A percentile compares a stretch with the other conserved stretches of the same genome.
phyloP scores from a whole-genome alignment of 306 rosid genomes.

The Coriaria nepalensis region DNA sequence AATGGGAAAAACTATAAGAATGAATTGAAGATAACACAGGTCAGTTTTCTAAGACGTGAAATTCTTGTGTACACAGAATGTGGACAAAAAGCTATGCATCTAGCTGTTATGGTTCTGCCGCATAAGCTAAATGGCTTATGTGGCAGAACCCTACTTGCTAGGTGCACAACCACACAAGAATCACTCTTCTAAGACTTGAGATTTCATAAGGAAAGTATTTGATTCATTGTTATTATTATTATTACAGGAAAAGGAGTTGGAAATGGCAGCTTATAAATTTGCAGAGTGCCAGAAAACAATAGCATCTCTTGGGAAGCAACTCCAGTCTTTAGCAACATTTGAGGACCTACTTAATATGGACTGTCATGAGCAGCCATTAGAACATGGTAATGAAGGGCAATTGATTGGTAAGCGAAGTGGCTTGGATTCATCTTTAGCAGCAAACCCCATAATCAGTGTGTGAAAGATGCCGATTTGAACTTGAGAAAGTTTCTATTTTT shows the following conservation, averaged over 20 bases:
- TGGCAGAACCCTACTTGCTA: no score
- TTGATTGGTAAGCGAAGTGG: slow-evolving; percentile 13
- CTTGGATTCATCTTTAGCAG: slow-evolving; percentile 3
- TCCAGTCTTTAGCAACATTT: slow-evolving; percentile 51
- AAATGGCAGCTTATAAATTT: slow-evolving; percentile 48
- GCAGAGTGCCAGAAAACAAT: slow-evolving; percentile 76
- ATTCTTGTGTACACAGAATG: not conserved
- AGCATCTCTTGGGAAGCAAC: slow-evolving; percentile 60
- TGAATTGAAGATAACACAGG: slow-evolving; percentile 52
- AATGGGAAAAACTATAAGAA: slow-evolving; percentile 14
- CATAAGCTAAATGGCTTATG: no score
- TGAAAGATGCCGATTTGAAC: not conserved
- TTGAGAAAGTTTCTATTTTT: not conserved
- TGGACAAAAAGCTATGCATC: not conserved
- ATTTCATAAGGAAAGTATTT: not conserved
- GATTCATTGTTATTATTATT: not conserved
- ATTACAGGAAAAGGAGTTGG: slow-evolving; percentile 57
- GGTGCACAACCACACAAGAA: no score
- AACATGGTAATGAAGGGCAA: slow-evolving; percentile 15
- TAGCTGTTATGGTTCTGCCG: not conserved
- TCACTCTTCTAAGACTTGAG: no score
- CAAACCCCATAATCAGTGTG: not conserved
- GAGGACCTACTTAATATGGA: slow-evolving; percentile 48
- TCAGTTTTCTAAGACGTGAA: slow-evolving; percentile 19
- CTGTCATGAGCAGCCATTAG: slow-evolving; percentile 20